Evolutionary conservation across 352 stramenopile species (phyloP).

Genomic region (Thalassiosira mediterranea): DNA sequence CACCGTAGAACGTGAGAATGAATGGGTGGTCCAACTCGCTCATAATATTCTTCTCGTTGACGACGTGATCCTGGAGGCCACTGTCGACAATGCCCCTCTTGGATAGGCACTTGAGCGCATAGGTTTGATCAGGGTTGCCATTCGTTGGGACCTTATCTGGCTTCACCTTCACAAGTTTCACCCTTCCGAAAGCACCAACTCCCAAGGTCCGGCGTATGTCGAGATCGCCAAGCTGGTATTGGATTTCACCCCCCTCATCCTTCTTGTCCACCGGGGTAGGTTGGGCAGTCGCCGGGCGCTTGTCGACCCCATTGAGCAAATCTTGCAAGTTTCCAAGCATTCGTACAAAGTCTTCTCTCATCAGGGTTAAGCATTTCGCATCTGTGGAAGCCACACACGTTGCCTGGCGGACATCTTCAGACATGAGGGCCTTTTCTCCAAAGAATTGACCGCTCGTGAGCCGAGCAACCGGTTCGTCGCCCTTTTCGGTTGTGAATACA

Average conservation of each 20-base stretch:
- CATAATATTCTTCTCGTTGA: constrained; percentile 91
- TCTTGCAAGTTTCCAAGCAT: constrained; percentile 87
- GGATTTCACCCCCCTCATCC: constrained; percentile 4
- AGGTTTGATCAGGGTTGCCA: constrained; percentile 81
- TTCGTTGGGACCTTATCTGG: constrained; percentile 15
- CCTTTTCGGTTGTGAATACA: constrained; percentile 60
- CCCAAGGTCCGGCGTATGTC: constrained; percentile 91
- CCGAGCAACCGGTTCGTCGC: constrained; percentile 37
- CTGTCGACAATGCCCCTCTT: constrained; percentile 93
- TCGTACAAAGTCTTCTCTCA: constrained; percentile 92
- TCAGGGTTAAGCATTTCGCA: constrained; percentile 85
- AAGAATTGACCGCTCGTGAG: constrained; percentile 80
- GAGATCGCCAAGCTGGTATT: constrained; percentile 86
- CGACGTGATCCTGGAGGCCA: constrained; percentile 90
- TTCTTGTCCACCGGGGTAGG: constrained; percentile 7
- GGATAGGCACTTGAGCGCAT: constrained; percentile 91
- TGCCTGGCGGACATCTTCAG: constrained; percentile 87
- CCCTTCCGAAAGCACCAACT: constrained; percentile 92
- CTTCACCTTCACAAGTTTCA: constrained; percentile 88
- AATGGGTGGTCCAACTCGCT: constrained; percentile 89
- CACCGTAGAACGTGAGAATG: constrained; percentile 90
- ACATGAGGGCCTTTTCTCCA: constrained; percentile 89
- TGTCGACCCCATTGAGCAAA: constrained; percentile 47
- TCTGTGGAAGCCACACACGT: constrained; percentile 65
- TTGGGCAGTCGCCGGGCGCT: constrained; percentile 10